Evolutionary conservation across 2,329 filamentous ascomycete species (phyloP), one percentile per base, ranked within the genome.

Genomic region (Paramyrothecium sp.): DNA sequence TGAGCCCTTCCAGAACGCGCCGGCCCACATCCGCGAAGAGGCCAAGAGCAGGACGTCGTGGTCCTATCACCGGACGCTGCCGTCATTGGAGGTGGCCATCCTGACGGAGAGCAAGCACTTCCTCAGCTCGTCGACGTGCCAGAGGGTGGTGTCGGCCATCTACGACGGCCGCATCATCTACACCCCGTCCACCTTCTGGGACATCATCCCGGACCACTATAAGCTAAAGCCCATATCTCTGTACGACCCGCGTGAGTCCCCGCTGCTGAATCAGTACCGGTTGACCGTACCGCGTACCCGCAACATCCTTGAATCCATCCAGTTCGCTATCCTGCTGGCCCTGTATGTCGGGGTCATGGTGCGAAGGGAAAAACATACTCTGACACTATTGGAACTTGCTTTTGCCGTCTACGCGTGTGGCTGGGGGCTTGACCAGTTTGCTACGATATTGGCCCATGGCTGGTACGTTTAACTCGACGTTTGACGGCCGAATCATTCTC

Each of bases 121-220:
- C 58, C 77, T 95, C 34, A 88, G 87, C 71, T 88, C 89, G 46
- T 89, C 89, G 1, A 89, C 91, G 3, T 93, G 89, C 61, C 89
- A 93, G 69, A 90, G 89, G 72, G 89, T 96, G 20, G 88, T 95
- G 30, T 85, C 90, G 63, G 91, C 90, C 52, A 92, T 96, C 50
- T 95, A 94, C 67, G 86, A 88, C 46, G 91, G 91, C 5, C 82
- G 89, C 34, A 84, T 96, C 59, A 87, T 92, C 38, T 95, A 95
- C 69, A 94, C 91, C 2, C 91, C 91, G 0, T 91, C 88, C 0
- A 87, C 87, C 0, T 92, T 91, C 69, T 85, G 94, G 70, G 89
- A 95, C 71, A 89, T 96, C 58, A 86, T 96, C 51, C 91, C 91
- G 1, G 91, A 95, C 69, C 87, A 89, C 64, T 96, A 95, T 78